Evolutionary conservation across 106 monocot genomes (phyloP), one percentile per base, ranked within the genome.

Genomic region (Hemerocallis citrina): DNA sequence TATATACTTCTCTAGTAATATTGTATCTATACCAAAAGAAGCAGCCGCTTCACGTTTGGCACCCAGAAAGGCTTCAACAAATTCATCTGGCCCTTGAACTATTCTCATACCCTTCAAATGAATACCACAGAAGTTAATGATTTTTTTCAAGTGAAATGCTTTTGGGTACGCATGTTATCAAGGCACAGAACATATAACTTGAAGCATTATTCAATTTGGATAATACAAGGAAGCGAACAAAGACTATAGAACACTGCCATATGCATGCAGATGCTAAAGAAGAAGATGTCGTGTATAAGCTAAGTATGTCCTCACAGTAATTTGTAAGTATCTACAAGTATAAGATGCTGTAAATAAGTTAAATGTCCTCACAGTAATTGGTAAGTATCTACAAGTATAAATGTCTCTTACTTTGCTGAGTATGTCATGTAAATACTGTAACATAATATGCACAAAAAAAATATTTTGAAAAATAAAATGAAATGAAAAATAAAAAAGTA

Each of bases 31-130:
- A 27, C 92, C 92, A 80, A 98, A 98, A 51, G 98, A 98, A 71
- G 98, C 88, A 68, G 88, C 81, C 51, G 98, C 98, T 49, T 98
- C 98, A 42, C 98, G 84, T 68, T 88, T 81, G 61, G 92, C 98
- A 41, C 92, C 75, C 64, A 92, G 50, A 35, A 88, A 27, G 37
- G 91, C 62, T 66, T 98, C 88, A 70, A 80, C 75, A 79, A 98
- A 98, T 34, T 92, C 82, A 67, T 77, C 69, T 30, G 92, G 72
- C 14, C 67, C 64, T 71, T 77, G 75, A 7, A 98, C 98, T 67
- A 98, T 92, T 75, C 88, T 82, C 98, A 98, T 98, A 1, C 92
- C 98, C 91, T 96, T 73, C 0, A 83, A 62, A 73, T 68, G 22
- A 60, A 77, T 6, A 43, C 32, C 23, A 64, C 27, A 1, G 57